Evolutionary conservation across 192 early-diverging fungal species (phyloP), one percentile per base, ranked within the genome.

Genomic region (Phycomyces blakesleeanus): DNA sequence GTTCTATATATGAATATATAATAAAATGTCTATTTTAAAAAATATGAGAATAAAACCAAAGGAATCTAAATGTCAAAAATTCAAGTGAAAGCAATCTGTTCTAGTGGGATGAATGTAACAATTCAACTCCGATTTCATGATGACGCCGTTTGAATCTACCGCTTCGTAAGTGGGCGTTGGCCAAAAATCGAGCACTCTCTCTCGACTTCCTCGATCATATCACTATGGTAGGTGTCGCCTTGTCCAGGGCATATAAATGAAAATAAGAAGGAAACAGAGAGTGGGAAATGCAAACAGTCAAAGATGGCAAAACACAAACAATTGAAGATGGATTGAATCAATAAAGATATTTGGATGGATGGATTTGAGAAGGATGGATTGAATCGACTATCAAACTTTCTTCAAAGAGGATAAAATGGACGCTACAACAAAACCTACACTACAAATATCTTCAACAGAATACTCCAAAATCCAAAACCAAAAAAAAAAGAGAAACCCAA

Each of bases 121-220:
- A 34, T 34, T 34, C 29, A 34, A 34, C 29, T 34, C 29, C 29
- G 29, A 34, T 34, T 34, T 34, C 29, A 34, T 34, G 29, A 34
- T 34, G 29, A 34, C 44, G 44, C 44, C 18, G 44, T 47, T 47
- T 47, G 44, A 47, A 47, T 47, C 7, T 14, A 47, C 44, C 44
- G 44, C 18, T 18, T 47, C 44, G 44, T 47, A 47, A 47, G 44
- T 47, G 44, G 44, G 44, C 44, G 44, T n/a, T 14, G 15, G 11
- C 44, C 44, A 47, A 47, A 47, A 47, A 47, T 6, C 11, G 18
- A 18, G 44, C 3, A 29, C 61, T 63, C 39, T 59, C 57, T 59
- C 57, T 59, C 57, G 40, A 59, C 57, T 59, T 59, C 57, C 40
- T 59, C 40, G 57, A 41, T 59, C 57, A 59, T 59, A 59, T 44